A percentile compares a stretch with the other conserved stretches of the same genome.
Evolutionary conservation across 2,329 filamentous ascomycete species (phyloP).

Genomic region (Blastomyces silverae): DNA sequence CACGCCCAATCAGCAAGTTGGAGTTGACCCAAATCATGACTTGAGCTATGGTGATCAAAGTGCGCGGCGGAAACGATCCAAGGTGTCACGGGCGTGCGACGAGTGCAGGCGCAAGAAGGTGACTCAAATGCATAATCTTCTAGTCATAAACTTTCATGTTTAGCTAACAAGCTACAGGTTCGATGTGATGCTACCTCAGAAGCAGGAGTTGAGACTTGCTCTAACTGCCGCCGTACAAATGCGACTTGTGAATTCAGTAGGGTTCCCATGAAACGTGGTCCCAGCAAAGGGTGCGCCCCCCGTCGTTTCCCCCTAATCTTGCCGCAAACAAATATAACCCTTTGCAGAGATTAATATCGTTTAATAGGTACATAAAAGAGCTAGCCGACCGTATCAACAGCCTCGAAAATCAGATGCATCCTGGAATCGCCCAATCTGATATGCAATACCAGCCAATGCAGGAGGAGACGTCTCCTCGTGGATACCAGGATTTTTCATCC

Average conservation of each 20-base stretch:
- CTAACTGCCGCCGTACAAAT: conserved; percentile 71
- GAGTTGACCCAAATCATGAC: conserved; percentile 42
- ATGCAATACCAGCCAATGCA: conserved; percentile 41
- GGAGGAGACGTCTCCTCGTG: conserved; percentile 36
- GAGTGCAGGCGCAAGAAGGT: conserved; percentile 81
- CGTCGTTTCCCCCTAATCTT: background rate
- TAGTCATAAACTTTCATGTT: conserved; percentile 20
- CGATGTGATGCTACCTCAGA: conserved; percentile 79
- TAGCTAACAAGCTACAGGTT: conserved; percentile 45
- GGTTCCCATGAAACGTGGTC: conserved; percentile 79
- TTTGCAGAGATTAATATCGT: background rate
- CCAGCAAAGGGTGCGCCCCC: conserved; percentile 67
- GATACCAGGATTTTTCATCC: conserved; percentile 50
- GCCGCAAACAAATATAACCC: background rate
- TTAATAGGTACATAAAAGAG: conserved; percentile 74
- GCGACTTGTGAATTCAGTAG: conserved; percentile 77
- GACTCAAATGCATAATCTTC: conserved; percentile 20
- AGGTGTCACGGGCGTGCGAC: conserved; percentile 82
- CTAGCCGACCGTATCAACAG: conserved; percentile 76
- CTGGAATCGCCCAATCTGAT: conserved; percentile 28
- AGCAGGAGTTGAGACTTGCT: conserved; percentile 65
- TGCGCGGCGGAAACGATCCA: conserved; percentile 68
- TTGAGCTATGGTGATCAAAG: conserved; percentile 54
- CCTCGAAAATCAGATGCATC: conserved; percentile 67
- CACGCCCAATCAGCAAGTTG: conserved; percentile 40